Base-by-base conservation (phyloP, 2,329 filamentous ascomycete species). In the Phoma sp. region DNA sequence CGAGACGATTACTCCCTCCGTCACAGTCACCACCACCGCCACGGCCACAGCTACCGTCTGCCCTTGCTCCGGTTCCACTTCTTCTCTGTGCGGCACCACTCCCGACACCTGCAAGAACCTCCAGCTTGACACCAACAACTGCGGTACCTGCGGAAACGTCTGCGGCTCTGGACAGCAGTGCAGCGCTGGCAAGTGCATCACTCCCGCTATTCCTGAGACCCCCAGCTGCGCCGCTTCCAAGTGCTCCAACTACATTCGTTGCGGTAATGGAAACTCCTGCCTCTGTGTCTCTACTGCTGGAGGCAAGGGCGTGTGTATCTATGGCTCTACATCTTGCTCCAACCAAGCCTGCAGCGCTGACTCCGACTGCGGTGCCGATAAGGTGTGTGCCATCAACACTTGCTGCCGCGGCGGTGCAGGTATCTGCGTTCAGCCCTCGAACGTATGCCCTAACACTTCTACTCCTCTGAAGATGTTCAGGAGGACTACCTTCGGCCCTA, bases 71-170 rank as follows among this genome's bases (percentile, higher is more conserved):
- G 38, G 21, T 30, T 26, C 43, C 14, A 28, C n/a, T 17, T 33
- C 34, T 10, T 17, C 42, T 5, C 37, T 52, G 14, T 56, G 53
- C 38, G 47, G 53, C 37, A 45, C 42, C 5, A 47, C 42, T 6
- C 32, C 53, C 5, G 47, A 51, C 15, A 51, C 53, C 28, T 56
- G 53, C 42, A 51, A 29, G 37, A 47, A 56, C 23, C 47, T 56
- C 11, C 53, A 56, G 47, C 39, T 18, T 33, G 47, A 52, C 12
- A 18, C 26, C 32, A 48, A 38, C 42, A 56, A 56, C 47, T 56
- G 53, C 43, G 53, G 53, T 5, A 12, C 53, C 15, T 56, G 53
- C 43, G 53, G 53, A 14, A 56, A 56, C 38, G 33, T 39, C 29
- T 55, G 52, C 36, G 32, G 30, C 28, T 37, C 21, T 23, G 46